Base-by-base conservation (phyloP, 192 early-diverging fungal genomes). In the Entomortierella chlamydospora region DNA sequence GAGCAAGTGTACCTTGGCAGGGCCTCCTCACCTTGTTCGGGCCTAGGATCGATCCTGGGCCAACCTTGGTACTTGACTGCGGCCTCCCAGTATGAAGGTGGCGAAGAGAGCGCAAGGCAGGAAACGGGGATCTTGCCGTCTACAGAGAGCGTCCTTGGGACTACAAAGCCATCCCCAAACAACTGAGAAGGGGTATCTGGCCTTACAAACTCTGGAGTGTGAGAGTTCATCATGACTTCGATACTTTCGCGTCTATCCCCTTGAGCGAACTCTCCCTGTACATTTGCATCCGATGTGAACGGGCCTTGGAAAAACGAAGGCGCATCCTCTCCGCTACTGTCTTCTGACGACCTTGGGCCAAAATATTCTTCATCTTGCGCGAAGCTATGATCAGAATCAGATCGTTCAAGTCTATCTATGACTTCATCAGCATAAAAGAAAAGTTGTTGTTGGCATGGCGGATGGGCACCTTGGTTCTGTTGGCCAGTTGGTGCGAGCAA, bases 1-100 rank as follows among this genome's bases (percentile, higher is more conserved):
- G 84, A 74, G 49, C 86, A 87, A 10, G 71, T 70, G 30, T 87
- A 87, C 0, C 70, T 68, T n/a, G 86, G 86, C 25, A 87, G 29
- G 4, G 20, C 17, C 30, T 87, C 86, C n/a, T 78, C 53, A 0
- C 86, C 86, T 50, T 84, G 82, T 64, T 87, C 86, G 9, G 80
- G 79, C 18, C 76, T 50, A 2, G 68, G 39, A 1, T 70, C 68
- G 60, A 79, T 70, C 43, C 30, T 70, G 26, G 76, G 68, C 45
- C 43, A 79, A 17, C 68, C 76, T 7, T 70, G 31, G 29, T 79
- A 79, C 57, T 79, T 79, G 68, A 79, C 47, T n/a, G 63, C 57
- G 6, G 76, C 63, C 29, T 79, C 76, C 76, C 76, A 79, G 33
- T 79, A 79, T 0, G 76, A 79, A 25, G 76, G 76, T 29, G 76